Evolutionary conservation across 495 filamentous ascomycete species (phyloP), one percentile per base, ranked within the genome.

Genomic region (Penicillium steckii): DNA sequence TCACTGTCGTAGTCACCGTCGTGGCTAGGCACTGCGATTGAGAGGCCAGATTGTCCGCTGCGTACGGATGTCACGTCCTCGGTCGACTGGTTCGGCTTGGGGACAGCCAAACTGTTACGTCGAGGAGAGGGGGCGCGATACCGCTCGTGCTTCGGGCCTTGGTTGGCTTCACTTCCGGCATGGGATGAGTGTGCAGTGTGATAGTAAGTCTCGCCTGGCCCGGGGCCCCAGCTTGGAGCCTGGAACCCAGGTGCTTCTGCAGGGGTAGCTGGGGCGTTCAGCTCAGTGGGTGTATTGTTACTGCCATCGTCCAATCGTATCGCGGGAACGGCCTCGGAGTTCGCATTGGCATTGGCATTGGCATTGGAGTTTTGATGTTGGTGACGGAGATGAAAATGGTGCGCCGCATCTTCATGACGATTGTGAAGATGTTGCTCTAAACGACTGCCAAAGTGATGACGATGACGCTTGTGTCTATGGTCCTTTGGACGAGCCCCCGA

Each of bases 1-100:
- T 85, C 85, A 19, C 78, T 68, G 15, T 77, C 64, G 2, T 80
- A 69, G n/a, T 85, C 83, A 27, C 80, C 82, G 35, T 72, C 60
- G 4, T 76, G 65, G 35, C 56, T 57, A 17, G 71, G 68, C 2
- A 72, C 57, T 8, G 63, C 66, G 6, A 78, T 61, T 0, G 77
- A 79, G 18, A 67, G 40, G 0, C 62, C 63, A 1, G 76, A 80
- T 1, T 71, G 60, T 3, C 67, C 62, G 40, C 74, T 74, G 15
- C 57, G 55, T 5, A 75, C 60, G 7, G 78, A 79, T 8, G 30
- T 48, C 33, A 53, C 49, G 48, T 73, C 73, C 1, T 76, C 72
- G 4, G 49, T 59, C 13, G 74, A 70, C 1, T 35, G 52, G 0
- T 51, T 56, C 17, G 47, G 38, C 7, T 65, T 63, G 0, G 72